A percentile compares a stretch with the other conserved stretches of the same genome.
Conservation (phyloP, 192 early-diverging fungal genomes). For the Linnemannia schmuckeri region DNA sequence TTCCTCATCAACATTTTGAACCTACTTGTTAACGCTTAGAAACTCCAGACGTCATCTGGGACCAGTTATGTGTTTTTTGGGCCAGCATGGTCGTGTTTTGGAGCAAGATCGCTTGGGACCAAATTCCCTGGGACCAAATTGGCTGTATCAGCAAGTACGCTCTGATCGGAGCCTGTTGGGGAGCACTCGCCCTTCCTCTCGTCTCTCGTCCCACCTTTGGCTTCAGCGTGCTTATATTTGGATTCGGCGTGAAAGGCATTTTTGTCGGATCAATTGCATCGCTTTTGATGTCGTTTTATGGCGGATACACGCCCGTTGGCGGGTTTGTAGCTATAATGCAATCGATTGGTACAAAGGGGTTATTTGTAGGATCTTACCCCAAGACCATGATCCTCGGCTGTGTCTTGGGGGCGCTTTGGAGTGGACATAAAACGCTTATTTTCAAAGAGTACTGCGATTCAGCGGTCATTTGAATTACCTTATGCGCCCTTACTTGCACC, state of each 20-base stretch:
- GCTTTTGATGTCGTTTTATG: neutral
- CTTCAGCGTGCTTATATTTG: neutral
- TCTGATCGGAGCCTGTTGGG: conserved; percentile 5
- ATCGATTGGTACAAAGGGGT: conserved; percentile 3
- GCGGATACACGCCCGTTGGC: conserved; percentile 7
- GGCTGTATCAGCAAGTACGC: conserved; percentile 6
- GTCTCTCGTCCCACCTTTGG: too few species aligned
- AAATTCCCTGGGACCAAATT: neutral
- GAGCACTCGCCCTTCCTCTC: neutral
- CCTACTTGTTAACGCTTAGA: too few species aligned
- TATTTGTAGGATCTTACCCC: neutral
- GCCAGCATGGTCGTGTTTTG: too few species aligned
- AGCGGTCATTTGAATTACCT: too few species aligned
- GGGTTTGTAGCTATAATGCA: conserved; percentile 15
- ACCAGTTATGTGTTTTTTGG: too few species aligned
- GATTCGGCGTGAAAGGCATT: conserved; percentile 7
- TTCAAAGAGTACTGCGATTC: too few species aligned
- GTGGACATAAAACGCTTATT: neutral
- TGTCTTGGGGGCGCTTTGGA: neutral
- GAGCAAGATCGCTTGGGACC: too few species aligned
- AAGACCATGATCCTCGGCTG: neutral
- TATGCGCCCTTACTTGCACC: too few species aligned
- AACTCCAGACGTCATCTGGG: too few species aligned
- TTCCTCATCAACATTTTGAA: too few species aligned
- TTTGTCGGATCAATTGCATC: neutral